phyloP scores from a whole-genome alignment of 768 basidiomycete genomes.

The Sporobolomyces pararoseus region DNA sequence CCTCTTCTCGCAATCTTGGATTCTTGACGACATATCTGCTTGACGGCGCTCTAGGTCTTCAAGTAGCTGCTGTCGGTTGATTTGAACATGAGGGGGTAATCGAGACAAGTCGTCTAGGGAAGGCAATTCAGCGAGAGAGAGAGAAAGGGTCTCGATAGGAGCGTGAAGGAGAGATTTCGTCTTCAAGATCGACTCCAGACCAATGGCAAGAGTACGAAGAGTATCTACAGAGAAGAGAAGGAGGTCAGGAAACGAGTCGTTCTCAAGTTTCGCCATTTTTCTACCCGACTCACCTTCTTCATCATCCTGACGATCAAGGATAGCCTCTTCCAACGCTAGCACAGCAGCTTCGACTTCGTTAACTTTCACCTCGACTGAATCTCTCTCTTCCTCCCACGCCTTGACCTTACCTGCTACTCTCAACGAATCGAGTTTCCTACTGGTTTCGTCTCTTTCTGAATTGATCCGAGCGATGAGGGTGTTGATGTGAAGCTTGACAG shows the following conservation, averaged over 20 bases:
- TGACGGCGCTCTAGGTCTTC: background rate
- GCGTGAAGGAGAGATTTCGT: too few species aligned
- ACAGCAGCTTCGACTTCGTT: too few species aligned
- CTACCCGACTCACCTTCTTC: background rate
- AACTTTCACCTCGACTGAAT: background rate
- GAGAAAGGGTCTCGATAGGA: too few species aligned
- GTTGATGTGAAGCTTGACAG: conserved; percentile 57
- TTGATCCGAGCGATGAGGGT: conserved; percentile 63
- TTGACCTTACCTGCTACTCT: background rate
- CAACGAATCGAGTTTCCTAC: conserved; percentile 24
- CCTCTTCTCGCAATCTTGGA: background rate
- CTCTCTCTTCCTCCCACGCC: background rate
- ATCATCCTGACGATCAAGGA: background rate
- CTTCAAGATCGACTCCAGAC: too few species aligned
- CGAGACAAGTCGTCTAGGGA: background rate
- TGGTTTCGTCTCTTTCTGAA: conserved; percentile 46
- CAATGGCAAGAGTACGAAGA: too few species aligned
- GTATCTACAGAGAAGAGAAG: background rate
- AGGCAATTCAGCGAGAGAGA: too few species aligned
- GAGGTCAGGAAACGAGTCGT: too few species aligned
- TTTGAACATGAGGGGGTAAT: background rate
- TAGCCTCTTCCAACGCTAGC: too few species aligned
- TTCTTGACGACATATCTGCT: background rate
- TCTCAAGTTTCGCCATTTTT: too few species aligned
- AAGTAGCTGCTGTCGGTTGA: background rate